Conservation (phyloP, 176 grass and related monocot species). For the Saccharum spontaneum region DNA sequence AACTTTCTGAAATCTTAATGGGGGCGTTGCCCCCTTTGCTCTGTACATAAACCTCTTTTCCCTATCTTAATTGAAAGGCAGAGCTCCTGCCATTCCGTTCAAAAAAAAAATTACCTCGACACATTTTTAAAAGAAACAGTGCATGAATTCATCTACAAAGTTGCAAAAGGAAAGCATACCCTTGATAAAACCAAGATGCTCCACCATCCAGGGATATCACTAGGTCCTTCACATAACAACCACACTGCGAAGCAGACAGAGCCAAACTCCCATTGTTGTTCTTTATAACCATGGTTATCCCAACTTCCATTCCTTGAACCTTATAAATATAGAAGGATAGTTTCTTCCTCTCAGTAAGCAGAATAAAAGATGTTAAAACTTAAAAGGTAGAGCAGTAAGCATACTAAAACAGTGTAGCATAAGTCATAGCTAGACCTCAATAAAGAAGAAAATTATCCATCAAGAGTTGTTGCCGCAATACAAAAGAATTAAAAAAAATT, state of each 20-base stretch:
- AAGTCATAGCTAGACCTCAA: not conserved
- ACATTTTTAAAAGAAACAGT: not conserved
- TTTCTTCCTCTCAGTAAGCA: constrained; percentile 37
- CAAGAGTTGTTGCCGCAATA: not conserved
- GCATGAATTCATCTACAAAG: not conserved
- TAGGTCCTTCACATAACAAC: constrained; percentile 76
- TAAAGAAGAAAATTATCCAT: not conserved
- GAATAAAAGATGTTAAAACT: constrained; percentile 20
- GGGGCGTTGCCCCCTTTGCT: too few species aligned
- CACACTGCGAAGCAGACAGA: constrained; percentile 59
- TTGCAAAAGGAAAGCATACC: constrained; percentile 55
- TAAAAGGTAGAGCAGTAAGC: not conserved
- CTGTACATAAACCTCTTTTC: too few species aligned
- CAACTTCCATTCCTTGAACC: constrained; percentile 97
- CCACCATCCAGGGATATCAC: constrained; percentile 85
- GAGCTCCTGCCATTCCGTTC: too few species aligned
- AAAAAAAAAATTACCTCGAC: too few species aligned
- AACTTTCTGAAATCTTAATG: too few species aligned
- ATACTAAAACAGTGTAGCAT: not conserved
- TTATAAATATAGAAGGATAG: constrained; percentile 52
- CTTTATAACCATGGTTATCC: constrained; percentile 75
- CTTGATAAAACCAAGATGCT: constrained; percentile 99
- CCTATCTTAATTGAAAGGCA: too few species aligned
- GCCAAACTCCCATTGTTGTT: constrained; percentile 72
- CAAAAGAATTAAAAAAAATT: not conserved